A percentile compares a stretch with the other conserved stretches of the same genome.
Conservation (phyloP, 2,329 filamentous ascomycete genomes). For the Fusarium pininemorale region DNA sequence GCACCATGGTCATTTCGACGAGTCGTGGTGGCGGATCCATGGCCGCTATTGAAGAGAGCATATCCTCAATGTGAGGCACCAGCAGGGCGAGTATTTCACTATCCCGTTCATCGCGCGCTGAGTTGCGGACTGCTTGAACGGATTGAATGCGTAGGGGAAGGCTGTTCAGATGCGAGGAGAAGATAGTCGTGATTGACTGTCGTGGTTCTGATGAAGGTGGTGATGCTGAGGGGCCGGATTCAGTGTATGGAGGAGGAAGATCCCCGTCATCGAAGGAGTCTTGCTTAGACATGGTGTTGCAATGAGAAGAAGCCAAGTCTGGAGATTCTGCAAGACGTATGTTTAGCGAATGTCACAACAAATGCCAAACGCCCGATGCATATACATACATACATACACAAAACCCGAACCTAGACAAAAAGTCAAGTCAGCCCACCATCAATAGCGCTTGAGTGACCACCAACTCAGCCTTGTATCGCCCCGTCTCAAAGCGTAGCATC, state of each 20-base stretch:
- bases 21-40: conserved; percentile 45
- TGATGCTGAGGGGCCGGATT: conserved; percentile 23
- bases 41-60: conserved; percentile 52
- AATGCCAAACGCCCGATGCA: conserved; percentile 13
- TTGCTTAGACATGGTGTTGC: conserved; percentile 26
- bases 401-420: too few relatives aligned
- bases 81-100: conserved; percentile 51
- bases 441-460: background rate
- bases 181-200: conserved; percentile 41
- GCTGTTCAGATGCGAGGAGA: conserved; percentile 48
- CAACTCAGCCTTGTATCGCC: conserved; percentile 27
- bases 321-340: background rate
- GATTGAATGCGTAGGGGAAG: conserved; percentile 51
- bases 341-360: background rate
- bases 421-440: conserved; percentile 30
- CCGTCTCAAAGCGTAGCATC: background rate
- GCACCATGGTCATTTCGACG: conserved; percentile 58
- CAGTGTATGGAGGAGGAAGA: conserved; percentile 39
- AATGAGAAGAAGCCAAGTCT: conserved; percentile 1
- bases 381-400: background rate
- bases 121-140: conserved; percentile 46
- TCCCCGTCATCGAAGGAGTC: conserved; percentile 29
- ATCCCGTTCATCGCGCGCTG: conserved; percentile 50
- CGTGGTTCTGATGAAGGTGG: background rate
- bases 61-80: conserved; percentile 52